phyloP scores from a whole-genome alignment of 352 stramenopile genomes.

The Globisporangium lucens region DNA sequence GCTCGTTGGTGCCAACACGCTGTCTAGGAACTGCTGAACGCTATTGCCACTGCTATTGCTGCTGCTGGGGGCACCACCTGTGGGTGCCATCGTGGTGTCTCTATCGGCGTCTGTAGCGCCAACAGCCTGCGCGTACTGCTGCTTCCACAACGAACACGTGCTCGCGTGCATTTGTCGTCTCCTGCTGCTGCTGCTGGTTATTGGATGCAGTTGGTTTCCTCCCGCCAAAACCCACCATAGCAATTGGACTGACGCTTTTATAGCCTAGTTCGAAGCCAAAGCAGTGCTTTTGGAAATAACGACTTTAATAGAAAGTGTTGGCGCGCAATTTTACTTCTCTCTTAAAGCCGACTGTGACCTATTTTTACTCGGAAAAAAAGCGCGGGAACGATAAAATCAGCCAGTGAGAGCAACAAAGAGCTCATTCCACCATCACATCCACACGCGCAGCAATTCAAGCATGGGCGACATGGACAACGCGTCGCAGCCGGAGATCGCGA shows the following conservation, averaged over 20 bases:
- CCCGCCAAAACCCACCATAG: not conserved
- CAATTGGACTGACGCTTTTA: not conserved
- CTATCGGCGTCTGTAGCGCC: not conserved
- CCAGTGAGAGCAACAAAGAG: not conserved
- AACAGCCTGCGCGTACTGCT: slow-evolving; percentile 16
- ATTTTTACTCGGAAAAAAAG: not conserved
- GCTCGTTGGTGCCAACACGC: slow-evolving; percentile 2
- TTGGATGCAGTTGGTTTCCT: not conserved
- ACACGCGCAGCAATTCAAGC: not conserved
- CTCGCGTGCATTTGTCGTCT: not conserved
- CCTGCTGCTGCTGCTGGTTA: not conserved
- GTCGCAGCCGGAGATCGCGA: slow-evolving; percentile 58
- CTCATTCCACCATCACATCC: not conserved
- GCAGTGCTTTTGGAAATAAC: not conserved
- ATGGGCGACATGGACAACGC: slow-evolving; percentile 48
- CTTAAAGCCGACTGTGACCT: not conserved
- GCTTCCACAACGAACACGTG: slow-evolving; percentile 6
- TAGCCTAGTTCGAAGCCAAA: not conserved
- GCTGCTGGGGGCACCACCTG: not conserved
- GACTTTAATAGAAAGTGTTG: not conserved
- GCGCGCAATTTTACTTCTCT: not conserved
- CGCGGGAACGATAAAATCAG: not conserved
- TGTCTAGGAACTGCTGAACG: slow-evolving; percentile 13
- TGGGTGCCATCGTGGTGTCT: not conserved
- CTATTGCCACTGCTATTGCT: not conserved